A percentile compares a stretch with the other conserved stretches of the same genome.
phyloP scores from a whole-genome alignment of 2,329 filamentous ascomycete species.

The Trichoderma lentiforme region DNA sequence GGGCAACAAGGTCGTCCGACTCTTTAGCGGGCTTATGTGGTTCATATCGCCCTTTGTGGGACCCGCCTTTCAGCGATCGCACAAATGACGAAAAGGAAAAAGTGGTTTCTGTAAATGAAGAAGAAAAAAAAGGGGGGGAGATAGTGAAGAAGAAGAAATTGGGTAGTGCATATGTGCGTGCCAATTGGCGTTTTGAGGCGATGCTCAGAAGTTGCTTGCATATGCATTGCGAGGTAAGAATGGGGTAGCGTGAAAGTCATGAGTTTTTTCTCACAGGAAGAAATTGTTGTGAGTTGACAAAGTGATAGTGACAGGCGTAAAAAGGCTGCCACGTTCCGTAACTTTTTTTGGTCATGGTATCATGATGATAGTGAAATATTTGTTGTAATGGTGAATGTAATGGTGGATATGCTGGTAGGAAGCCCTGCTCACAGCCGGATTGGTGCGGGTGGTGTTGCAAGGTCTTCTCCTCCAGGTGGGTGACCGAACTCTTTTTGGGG shows the following conservation, averaged over 20 bases:
- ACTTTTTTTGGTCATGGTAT: not conserved
- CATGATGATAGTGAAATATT: not conserved
- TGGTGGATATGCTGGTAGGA: not conserved
- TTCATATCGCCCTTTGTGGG: not conserved
- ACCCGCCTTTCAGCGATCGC: not conserved
- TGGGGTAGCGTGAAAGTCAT: not conserved
- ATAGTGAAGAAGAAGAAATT: not conserved
- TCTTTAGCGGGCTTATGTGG: not conserved
- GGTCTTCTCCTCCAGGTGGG: not conserved
- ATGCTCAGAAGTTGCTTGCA: not conserved
- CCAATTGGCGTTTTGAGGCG: not conserved
- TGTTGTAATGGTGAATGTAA: not conserved
- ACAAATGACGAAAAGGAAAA: not conserved
- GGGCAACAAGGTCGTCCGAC: not conserved
- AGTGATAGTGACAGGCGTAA: not conserved
- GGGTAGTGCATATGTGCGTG: not conserved
- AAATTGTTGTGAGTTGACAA: not conserved
- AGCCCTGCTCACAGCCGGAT: not conserved
- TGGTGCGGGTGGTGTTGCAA: not conserved
- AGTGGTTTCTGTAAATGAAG: not conserved
- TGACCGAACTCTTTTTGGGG: not conserved
- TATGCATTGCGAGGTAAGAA: not conserved
- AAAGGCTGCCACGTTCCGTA: not conserved
- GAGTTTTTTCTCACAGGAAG: not conserved
- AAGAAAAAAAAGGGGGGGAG: not conserved